Conservation (phyloP, 441 rosid genomes). For the Populus hybrid region DNA sequence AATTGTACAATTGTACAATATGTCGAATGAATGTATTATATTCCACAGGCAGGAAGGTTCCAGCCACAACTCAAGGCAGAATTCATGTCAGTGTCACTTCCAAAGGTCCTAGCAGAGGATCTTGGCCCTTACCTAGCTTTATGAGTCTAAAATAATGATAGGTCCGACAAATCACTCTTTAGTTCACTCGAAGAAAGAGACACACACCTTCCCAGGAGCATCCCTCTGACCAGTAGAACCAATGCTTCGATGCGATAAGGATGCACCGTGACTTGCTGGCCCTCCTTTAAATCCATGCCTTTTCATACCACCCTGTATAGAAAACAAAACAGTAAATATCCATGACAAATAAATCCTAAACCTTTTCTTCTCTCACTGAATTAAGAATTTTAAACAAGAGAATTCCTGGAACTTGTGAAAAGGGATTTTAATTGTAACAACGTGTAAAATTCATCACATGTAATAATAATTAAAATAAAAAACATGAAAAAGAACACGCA, state of each 20-base stretch:
- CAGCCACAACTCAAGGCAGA: neutral
- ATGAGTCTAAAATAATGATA: neutral
- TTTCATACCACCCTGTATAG: slow-evolving; percentile 83
- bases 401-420: neutral
- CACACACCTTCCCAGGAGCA: slow-evolving; percentile 83
- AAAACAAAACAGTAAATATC: slow-evolving; percentile 11
- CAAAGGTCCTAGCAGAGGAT: neutral
- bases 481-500: neutral
- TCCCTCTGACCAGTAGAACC: slow-evolving; percentile 99
- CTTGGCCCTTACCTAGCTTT: neutral
- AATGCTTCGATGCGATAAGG: slow-evolving; percentile 66
- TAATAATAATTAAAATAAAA: too few species aligned
- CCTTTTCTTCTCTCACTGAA: neutral
- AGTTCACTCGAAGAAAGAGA: slow-evolving; percentile 13
- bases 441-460: neutral
- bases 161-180: neutral
- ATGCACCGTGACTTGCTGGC: slow-evolving; percentile 85
- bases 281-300: slow-evolving; percentile 55
- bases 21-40: neutral
- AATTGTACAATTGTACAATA: neutral
- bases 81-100: neutral
- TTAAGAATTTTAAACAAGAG: neutral
- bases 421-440: neutral
- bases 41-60: neutral
- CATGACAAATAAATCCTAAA: neutral